Conservation (phyloP, 2,329 filamentous ascomycete genomes). For the Cyphellophora europaea region DNA sequence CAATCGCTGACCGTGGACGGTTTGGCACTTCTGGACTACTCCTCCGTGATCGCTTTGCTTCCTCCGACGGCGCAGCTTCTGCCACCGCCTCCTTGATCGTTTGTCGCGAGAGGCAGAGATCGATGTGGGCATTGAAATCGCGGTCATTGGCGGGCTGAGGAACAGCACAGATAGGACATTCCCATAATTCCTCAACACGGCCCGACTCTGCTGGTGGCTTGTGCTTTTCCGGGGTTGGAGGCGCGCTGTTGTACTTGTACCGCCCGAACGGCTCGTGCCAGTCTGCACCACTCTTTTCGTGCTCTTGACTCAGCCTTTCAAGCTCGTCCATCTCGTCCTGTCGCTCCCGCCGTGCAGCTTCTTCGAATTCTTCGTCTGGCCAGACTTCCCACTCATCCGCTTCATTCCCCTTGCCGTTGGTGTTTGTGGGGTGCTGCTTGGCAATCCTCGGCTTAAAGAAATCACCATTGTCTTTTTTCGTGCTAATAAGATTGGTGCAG, state of each 20-base stretch:
- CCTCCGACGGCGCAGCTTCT: conserved; percentile 3
- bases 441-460: conserved; percentile 58
- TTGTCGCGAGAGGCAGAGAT: conserved; percentile 76
- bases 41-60: no score
- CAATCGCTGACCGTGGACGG: neutral
- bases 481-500: conserved; percentile 78
- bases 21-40: neutral
- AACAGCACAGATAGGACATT: conserved; percentile 77
- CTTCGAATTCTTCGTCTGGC: conserved; percentile 58
- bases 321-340: conserved; percentile 53
- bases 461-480: conserved; percentile 67
- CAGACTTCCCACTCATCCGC: conserved; percentile 55
- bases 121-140: conserved; percentile 83
- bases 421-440: conserved; percentile 14
- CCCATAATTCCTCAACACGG: conserved; percentile 44
- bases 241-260: conserved; percentile 18
- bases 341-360: conserved; percentile 49
- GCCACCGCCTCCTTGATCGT: conserved; percentile 75
- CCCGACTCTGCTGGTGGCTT: conserved; percentile 1
- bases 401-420: conserved; percentile 30
- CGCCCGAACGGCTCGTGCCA: conserved; percentile 20
- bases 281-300: conserved; percentile 6
- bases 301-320: conserved; percentile 49
- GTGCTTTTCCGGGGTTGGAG: conserved; percentile 2
- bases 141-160: conserved; percentile 70